These are phyloP conservation scores for Candida sojae DNA, from an alignment of 1,139 yeast species.

Conservation along the genomic window DNA sequence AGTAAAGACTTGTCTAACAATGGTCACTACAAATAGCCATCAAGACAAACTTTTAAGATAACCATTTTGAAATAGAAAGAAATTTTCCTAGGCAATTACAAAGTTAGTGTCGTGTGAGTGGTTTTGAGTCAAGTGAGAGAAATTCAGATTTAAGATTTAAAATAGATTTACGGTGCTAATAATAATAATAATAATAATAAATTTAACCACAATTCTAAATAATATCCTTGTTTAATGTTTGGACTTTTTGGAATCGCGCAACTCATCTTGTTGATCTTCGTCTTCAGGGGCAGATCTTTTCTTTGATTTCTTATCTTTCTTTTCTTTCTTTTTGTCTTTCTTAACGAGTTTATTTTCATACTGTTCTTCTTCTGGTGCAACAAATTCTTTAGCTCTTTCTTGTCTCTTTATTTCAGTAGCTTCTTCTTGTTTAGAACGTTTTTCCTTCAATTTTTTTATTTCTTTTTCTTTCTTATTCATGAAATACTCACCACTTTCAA, in stretches of 20 bases:
- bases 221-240: slow-evolving; percentile 3
- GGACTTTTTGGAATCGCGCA: slow-evolving; percentile 10
- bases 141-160: no score
- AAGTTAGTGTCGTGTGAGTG: no score
- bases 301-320: slow-evolving; percentile 22
- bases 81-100: no score
- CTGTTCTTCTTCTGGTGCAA: slow-evolving; percentile 80
- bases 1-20: no score
- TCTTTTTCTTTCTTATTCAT: slow-evolving; percentile 83
- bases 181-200: no score
- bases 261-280: slow-evolving; percentile 7
- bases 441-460: slow-evolving; percentile 68
- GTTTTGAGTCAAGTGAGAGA: no score
- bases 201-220: no score
- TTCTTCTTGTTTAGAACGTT: slow-evolving; percentile 76
- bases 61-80: no score
- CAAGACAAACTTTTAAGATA: no score
- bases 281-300: slow-evolving; percentile 15
- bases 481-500: slow-evolving; percentile 98
- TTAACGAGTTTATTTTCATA: slow-evolving; percentile 36
- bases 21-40: no score
- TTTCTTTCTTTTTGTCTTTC: slow-evolving; percentile 23
- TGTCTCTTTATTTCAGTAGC: slow-evolving; percentile 63
- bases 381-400: slow-evolving; percentile 76
- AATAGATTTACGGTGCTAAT: no score